Conservation (phyloP, 441 rosid species). For the Populus hybrid region DNA sequence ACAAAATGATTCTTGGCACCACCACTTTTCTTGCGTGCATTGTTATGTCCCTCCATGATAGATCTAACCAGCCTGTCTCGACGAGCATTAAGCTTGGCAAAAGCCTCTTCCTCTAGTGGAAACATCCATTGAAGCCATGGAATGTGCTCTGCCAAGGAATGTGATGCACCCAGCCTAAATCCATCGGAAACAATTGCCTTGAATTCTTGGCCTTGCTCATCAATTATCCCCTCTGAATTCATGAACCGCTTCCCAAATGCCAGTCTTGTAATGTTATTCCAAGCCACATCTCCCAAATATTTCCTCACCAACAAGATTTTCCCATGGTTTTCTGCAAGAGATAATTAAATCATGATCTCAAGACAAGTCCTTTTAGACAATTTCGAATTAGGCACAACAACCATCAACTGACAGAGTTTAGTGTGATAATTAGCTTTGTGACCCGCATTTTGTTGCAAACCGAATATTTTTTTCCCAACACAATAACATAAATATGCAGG, state of each 20-base stretch:
- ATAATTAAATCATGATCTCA: background rate
- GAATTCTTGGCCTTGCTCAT: conserved; percentile 72
- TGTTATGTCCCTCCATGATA: conserved; percentile 73
- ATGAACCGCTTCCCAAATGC: conserved; percentile 74
- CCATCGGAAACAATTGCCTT: conserved; percentile 63
- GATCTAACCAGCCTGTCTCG: conserved; percentile 55
- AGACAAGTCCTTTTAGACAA: background rate
- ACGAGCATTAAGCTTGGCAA: conserved; percentile 51
- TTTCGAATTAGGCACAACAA: background rate
- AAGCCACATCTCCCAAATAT: conserved; percentile 65
- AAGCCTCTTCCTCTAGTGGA: conserved; percentile 57
- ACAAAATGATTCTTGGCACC: conserved; percentile 65
- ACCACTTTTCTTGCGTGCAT: conserved; percentile 46
- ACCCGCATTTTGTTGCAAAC: no score
- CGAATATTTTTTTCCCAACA: no score
- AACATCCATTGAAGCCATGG: conserved; percentile 80
- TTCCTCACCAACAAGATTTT: conserved; percentile 46
- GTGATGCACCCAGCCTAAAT: conserved; percentile 45
- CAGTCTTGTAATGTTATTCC: conserved; percentile 73
- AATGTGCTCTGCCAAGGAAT: conserved; percentile 15
- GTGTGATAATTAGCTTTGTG: background rate
- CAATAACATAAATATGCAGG: no score
- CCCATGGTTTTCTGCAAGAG: conserved; percentile 36
- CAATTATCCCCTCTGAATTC: conserved; percentile 55
- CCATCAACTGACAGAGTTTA: background rate